phyloP scores from a whole-genome alignment of 805 yeast species.

The Suhomyces kilbournensis region DNA sequence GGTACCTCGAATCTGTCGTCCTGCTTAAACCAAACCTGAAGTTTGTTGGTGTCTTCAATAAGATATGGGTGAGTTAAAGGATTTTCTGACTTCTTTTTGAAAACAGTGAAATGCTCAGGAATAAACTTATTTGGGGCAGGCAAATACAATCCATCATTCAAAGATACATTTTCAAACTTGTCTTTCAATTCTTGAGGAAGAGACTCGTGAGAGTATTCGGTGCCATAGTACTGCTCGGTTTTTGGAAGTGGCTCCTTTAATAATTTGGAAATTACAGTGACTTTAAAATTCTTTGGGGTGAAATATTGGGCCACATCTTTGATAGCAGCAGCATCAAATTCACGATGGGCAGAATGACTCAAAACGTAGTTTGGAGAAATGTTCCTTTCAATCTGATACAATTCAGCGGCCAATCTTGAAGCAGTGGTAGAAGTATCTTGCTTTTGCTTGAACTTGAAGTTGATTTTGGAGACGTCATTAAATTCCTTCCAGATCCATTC shows the following conservation, averaged over 20 bases:
- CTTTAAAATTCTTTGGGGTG: slow-evolving; percentile 57
- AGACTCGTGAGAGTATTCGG: slow-evolving; percentile 58
- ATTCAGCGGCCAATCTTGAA: slow-evolving; percentile 56
- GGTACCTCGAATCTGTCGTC: slow-evolving; percentile 90
- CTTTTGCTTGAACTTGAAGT: slow-evolving; percentile 81
- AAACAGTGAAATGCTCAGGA: slow-evolving; percentile 72
- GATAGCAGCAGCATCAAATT: slow-evolving; percentile 57
- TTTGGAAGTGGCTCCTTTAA: slow-evolving; percentile 38
- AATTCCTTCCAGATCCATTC: slow-evolving; percentile 81
- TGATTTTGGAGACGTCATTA: slow-evolving; percentile 60
- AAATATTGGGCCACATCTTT: slow-evolving; percentile 48
- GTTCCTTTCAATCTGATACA: slow-evolving; percentile 47
- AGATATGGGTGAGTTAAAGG: slow-evolving; percentile 60
- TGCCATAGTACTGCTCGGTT: slow-evolving; percentile 87
- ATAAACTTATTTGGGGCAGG: slow-evolving; percentile 80
- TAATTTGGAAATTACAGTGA: slow-evolving; percentile 51
- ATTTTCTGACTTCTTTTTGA: slow-evolving; percentile 29
- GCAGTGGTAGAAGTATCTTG: slow-evolving; percentile 68
- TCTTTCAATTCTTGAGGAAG: slow-evolving; percentile 40
- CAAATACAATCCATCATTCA: slow-evolving; percentile 43
- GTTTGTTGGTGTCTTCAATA: slow-evolving; percentile 47
- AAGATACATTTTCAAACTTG: slow-evolving; percentile 27
- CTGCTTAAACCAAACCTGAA: slow-evolving; percentile 81
- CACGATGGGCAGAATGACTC: slow-evolving; percentile 53
- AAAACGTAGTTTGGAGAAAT: slow-evolving; percentile 67